Base-by-base conservation (phyloP, 306 rosid genomes). In the Sindora glabra region DNA sequence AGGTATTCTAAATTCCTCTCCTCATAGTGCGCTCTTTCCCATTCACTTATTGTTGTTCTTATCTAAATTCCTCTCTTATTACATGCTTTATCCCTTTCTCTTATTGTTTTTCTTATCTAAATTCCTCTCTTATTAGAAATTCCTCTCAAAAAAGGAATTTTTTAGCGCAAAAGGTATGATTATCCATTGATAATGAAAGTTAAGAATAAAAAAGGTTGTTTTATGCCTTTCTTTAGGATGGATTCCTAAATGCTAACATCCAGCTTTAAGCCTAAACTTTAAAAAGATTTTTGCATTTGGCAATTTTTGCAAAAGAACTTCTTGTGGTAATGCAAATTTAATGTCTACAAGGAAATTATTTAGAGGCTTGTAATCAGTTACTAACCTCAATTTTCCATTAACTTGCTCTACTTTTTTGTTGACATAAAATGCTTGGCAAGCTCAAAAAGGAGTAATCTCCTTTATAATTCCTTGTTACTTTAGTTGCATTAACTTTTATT, bases 221-320 rank as follows among this genome's bases (percentile, higher is more conserved):
- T 38, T 38, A 5, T 11, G 5, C 3, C 16, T 12, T 2, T 38
- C 42, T 12, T 1, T 2, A 2, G 42, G 42, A 1, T 38, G 1
- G 1, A 38, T 2, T 12, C 42, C 48, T 2, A 44, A 8, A 6
- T 44, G 44, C 44, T 17, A 44, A 17, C 6, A 44, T 44, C 48
- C 3, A 1, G 44, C 12, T 3, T 38, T 38, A 1, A 38, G 3
- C 4, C n/a, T 17, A 38, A 38, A 38, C 15, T 38, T 16, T 3
- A 12, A 44, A 2, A 6, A 44, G 2, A 44, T 6, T 2, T 17
- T 2, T 24, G 1, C 17, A 10, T 44, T 8, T 0, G 0, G 18
- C 1, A 6, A 5, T 0, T 1, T 2, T 0, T 15, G 11, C 8
- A 5, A 12, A 0, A 24, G 7, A 0, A 12, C 5, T 0, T 0